Percentiles rank a stretch among this genome's conserved stretches.
Conservation (phyloP, 257 asterid genomes). For the Nicotiana undulata region DNA sequence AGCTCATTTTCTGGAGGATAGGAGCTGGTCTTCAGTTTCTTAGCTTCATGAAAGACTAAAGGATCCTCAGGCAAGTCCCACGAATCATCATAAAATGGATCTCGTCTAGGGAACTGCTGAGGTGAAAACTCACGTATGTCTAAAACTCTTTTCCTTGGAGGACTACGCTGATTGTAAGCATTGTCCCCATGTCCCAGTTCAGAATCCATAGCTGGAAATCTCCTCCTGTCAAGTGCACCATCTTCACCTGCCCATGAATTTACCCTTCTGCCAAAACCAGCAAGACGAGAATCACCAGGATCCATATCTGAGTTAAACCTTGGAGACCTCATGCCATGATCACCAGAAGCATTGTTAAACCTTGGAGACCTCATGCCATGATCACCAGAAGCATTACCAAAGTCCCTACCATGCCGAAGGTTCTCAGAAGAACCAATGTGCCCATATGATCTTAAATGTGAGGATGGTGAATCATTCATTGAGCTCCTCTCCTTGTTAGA, state of each 20-base stretch:
- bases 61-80: conserved; percentile 95
- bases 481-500: conserved; percentile 56
- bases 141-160: conserved; percentile 35
- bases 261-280: conserved; percentile 31
- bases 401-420: conserved; percentile 40
- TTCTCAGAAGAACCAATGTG: conserved; percentile 38
- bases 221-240: conserved; percentile 40
- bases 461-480: conserved; percentile 44
- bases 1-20: conserved; percentile 53
- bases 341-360: conserved; percentile 32
- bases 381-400: conserved; percentile 36
- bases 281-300: conserved; percentile 27
- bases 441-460: conserved; percentile 38
- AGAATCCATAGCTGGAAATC: conserved; percentile 33
- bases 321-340: conserved; percentile 47
- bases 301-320: conserved; percentile 41
- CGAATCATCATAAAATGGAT: conserved; percentile 52
- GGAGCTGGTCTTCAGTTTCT: conserved; percentile 44
- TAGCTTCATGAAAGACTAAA: conserved; percentile 47
- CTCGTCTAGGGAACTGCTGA: conserved; percentile 34
- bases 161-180: conserved; percentile 42
- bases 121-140: conserved; percentile 55
- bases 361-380: conserved; percentile 48
- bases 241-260: conserved; percentile 38
- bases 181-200: conserved; percentile 32